A percentile compares a stretch with the other conserved stretches of the same genome.
phyloP scores from a whole-genome alignment of 805 yeast species.

The Lipomyces yamadae region DNA sequence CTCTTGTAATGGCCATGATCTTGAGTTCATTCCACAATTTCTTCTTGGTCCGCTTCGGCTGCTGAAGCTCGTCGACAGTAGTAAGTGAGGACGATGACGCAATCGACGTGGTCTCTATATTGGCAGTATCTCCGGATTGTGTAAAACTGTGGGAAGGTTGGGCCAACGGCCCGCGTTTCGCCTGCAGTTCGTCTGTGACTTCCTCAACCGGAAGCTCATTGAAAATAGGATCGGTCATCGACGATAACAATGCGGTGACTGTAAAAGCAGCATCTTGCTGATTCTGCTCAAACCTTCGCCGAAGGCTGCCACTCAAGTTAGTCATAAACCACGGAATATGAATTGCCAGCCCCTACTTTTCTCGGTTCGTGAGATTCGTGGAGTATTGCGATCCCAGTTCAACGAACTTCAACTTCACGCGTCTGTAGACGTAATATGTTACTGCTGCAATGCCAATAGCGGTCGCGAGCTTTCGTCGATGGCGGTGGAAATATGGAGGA shows the following conservation, averaged over 20 bases:
- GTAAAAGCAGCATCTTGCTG: constrained; percentile 89
- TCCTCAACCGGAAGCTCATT: constrained; percentile 70
- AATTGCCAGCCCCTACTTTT: constrained; percentile 25
- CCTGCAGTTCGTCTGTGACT: constrained; percentile 70
- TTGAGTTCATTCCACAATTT: constrained; percentile 87
- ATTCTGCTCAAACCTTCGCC: constrained; percentile 85
- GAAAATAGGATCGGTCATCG: constrained; percentile 67
- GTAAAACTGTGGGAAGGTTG: neutral
- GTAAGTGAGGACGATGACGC: constrained; percentile 32
- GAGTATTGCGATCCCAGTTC: constrained; percentile 33
- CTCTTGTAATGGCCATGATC: constrained; percentile 70
- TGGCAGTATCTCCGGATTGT: neutral
- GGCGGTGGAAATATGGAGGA: constrained; percentile 29
- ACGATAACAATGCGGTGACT: constrained; percentile 79
- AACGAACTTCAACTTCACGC: constrained; percentile 14
- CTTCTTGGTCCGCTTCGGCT: constrained; percentile 53
- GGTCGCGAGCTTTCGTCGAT: constrained; percentile 27
- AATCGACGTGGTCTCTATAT: constrained; percentile 23
- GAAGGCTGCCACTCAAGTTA: constrained; percentile 49
- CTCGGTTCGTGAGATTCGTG: constrained; percentile 16
- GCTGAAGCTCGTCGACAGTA: constrained; percentile 28
- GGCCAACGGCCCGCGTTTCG: constrained; percentile 51
- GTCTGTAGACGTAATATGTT: constrained; percentile 23
- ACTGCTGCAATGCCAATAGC: constrained; percentile 28
- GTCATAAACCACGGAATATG: neutral